These are phyloP conservation scores for Nakaseomyces glabratus DNA, from an alignment of 1,139 yeast genomes.

Conservation along the genomic window DNA sequence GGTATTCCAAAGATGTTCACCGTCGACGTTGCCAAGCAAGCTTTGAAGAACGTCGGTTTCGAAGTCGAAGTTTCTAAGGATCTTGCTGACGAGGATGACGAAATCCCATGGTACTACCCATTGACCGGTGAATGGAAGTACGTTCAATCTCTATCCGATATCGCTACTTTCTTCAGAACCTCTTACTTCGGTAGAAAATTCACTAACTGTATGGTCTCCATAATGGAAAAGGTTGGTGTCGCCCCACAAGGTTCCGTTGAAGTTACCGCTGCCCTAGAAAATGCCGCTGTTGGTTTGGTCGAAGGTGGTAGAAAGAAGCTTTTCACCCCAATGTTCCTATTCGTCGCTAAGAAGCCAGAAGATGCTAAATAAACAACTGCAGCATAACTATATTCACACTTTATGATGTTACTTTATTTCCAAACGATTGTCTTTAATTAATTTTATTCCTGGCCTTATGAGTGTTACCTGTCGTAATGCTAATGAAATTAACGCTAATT, in stretches of 20 bases:
- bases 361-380: conserved; percentile 6
- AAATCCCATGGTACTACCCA: conserved; percentile 97
- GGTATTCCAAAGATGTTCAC: conserved; percentile 97
- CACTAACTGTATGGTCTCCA: conserved; percentile 72
- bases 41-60: conserved; percentile 82
- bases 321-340: conserved; percentile 96
- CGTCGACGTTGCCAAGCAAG: conserved; percentile 77
- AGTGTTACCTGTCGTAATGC: too few relatives aligned
- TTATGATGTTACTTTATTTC: too few relatives aligned
- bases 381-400: too few relatives aligned
- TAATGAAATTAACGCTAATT: too few relatives aligned
- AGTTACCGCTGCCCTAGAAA: conserved; percentile 89
- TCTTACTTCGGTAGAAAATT: conserved; percentile 75
- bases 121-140: conserved; percentile 88
- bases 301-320: conserved; percentile 83
- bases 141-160: conserved; percentile 69
- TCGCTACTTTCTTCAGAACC: conserved; percentile 82
- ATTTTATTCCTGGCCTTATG: too few relatives aligned
- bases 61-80: conserved; percentile 67
- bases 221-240: conserved; percentile 72
- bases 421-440: too few relatives aligned
- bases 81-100: conserved; percentile 74
- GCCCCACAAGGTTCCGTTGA: conserved; percentile 92
- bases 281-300: conserved; percentile 92
- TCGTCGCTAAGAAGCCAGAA: conserved; percentile 70